Base-by-base conservation (phyloP, 768 basidiomycete genomes). In the Agrocybe chaxingu region DNA sequence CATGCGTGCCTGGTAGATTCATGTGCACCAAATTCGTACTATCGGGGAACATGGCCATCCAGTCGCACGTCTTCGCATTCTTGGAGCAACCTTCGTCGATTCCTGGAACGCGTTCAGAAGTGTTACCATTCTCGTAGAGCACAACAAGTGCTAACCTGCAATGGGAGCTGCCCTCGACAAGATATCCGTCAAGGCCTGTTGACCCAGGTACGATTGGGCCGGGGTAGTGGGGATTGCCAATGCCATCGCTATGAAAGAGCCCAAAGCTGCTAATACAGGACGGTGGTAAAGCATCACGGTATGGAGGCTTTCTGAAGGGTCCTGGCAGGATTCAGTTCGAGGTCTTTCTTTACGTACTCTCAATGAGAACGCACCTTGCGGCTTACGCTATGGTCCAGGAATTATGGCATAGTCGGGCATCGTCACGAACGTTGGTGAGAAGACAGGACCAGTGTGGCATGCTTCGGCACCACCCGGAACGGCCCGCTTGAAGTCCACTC, bases 1-100 rank as follows among this genome's bases (percentile, higher is more conserved):
- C 78, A 51, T 80, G 78, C 2, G 74, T 76, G 29, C 77, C 78
- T 8, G 77, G 78, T n/a, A 80, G 54, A 54, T 77, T 79, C 73
- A 79, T 74, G 36, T 72, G 70, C 7, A 75, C 73, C 1, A 80
- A 58, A 47, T 59, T 62, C 0, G 72, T 78, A 36, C 56, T 66
- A 54, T 78, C 77, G 2, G 70, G 59, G 33, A 76, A 48, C 29
- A 62, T 67, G 6, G 72, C 66, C 78, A 79, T 77, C 77, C 75
- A 76, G 50, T 77, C 58, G 56, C 67, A 72, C 1, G 72, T 74
- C 38, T 65, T 66, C 4, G 64, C 59, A 11, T 54, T 50, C 46
- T 16, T 16, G 16, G 16, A 16, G 16, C 16, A 16, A 16, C 16
- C 16, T 19, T 60, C 51, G 51, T 77, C 71, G 29, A 57, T 51